Conservation (phyloP, 768 basidiomycete species). For the Hericium alpestre region DNA sequence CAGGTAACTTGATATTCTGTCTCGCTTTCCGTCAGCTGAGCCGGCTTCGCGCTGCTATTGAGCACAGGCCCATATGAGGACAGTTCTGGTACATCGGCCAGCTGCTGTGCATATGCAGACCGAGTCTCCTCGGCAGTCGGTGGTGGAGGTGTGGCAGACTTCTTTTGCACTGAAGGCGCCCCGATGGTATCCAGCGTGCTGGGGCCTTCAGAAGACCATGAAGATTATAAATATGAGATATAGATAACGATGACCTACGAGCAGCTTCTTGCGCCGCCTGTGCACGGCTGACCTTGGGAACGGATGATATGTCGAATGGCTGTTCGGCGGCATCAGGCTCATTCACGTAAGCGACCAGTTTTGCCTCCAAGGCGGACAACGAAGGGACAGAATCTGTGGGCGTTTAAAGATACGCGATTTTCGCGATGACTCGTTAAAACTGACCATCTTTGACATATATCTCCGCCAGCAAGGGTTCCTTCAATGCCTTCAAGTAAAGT, state of each 20-base stretch:
- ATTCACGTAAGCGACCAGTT: conserved; percentile 88
- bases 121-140: conserved; percentile 82
- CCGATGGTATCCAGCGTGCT: conserved; percentile 80
- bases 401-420: neutral
- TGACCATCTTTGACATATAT: conserved; percentile 87
- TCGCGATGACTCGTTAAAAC: conserved; percentile 7
- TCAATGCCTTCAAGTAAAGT: conserved; percentile 79
- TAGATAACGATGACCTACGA: conserved; percentile 41
- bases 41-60: conserved; percentile 71
- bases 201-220: conserved; percentile 41
- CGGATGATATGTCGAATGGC: conserved; percentile 73
- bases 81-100: conserved; percentile 80
- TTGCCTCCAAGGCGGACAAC: conserved; percentile 77
- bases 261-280: conserved; percentile 85
- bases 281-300: conserved; percentile 90
- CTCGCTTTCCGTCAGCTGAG: conserved; percentile 88
- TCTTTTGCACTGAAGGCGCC: conserved; percentile 52
- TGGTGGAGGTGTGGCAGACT: conserved; percentile 51
- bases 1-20: conserved; percentile 96
- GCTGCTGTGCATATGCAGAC: conserved; percentile 78
- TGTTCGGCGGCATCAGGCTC: conserved; percentile 59
- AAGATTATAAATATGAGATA: neutral
- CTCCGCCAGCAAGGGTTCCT: conserved; percentile 70
- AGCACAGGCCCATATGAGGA: conserved; percentile 75
- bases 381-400: conserved; percentile 85